These are phyloP conservation scores for Spathaspora arborariae DNA, from an alignment of 805 yeast genomes.

Conservation along the genomic window DNA sequence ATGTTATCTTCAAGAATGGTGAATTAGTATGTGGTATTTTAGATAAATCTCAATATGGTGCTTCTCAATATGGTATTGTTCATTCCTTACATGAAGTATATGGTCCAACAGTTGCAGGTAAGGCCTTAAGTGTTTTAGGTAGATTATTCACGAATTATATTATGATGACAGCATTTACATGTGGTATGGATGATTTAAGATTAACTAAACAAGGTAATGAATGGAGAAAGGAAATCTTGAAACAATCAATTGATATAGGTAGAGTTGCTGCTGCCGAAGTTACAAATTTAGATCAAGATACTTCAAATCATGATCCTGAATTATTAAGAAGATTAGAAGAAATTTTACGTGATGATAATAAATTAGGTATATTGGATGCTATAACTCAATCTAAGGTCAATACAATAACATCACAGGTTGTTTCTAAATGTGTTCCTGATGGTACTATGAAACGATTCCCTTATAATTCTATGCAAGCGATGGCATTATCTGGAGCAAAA, in stretches of 20 bases:
- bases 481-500: slow-evolving; percentile 99
- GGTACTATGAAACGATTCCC: slow-evolving; percentile 97
- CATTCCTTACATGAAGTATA: slow-evolving; percentile 95
- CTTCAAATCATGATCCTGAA: slow-evolving; percentile 57
- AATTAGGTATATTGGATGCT: slow-evolving; percentile 92
- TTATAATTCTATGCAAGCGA: slow-evolving; percentile 93
- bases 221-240: slow-evolving; percentile 81
- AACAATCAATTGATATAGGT: slow-evolving; percentile 77
- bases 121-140: slow-evolving; percentile 86
- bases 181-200: slow-evolving; percentile 99
- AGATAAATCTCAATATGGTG: slow-evolving; percentile 98
- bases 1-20: slow-evolving; percentile 82
- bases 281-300: slow-evolving; percentile 64
- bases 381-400: slow-evolving; percentile 92
- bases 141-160: slow-evolving; percentile 91
- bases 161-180: slow-evolving; percentile 89
- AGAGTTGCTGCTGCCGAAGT: slow-evolving; percentile 93
- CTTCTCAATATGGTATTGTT: slow-evolving; percentile 93
- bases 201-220: slow-evolving; percentile 86
- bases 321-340: slow-evolving; percentile 87
- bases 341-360: slow-evolving; percentile 87
- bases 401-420: slow-evolving; percentile 90
- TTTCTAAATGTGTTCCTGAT: slow-evolving; percentile 87
- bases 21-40: slow-evolving; percentile 86
- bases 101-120: slow-evolving; percentile 88